Evolutionary conservation across 768 basidiomycete genomes (phyloP), one percentile per base, ranked within the genome.

Genomic region (Lactifluus volemus): DNA sequence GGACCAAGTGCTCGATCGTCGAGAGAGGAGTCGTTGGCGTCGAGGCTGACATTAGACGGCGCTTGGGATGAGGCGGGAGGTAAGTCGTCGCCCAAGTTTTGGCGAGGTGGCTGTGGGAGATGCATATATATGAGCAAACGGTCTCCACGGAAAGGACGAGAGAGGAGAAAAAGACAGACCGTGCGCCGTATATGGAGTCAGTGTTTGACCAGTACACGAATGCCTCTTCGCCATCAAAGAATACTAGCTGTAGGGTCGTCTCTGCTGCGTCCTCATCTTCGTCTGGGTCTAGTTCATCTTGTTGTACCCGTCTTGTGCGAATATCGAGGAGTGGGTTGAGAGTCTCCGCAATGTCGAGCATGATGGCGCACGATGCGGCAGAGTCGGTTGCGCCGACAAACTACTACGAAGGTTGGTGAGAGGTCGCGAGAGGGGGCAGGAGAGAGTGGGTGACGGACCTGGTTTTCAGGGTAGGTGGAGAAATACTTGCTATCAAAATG

Each of bases 161-260:
- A 25, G 5, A n/a, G 58, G 25, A 21, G 14, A 29, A 30, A 51
- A 32, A 49, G 51, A n/a, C 64, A n/a, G 48, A 92, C 95, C 91
- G 84, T 44, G 96, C 87, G n/a, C 96, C 96, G 70, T 99, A 99
- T 47, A 92, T 85, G 1, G 92, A 95, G 73, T 99, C 96, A 2
- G 81, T 84, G 34, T 78, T 81, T 2, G 92, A 92, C 96, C 96
- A 99, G 30, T 82, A 77, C 50, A 83, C 78, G 73, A 96, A 98
- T 0, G 97, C 97, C 73, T 98, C 97, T 73, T 99, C 97, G 3
- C 97, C 97, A 68, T 99, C 97, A 60, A 99, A 96, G 71, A 98
- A 96, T 10, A 99, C 79, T 9, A 98, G 76, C 70, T 97, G 93
- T 9, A 99, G 73, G 3, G 95, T 96, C 19, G 89, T 92, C 59